Percentiles rank a stretch among this genome's conserved stretches.
These are phyloP conservation scores for Suhomyces coccinellae DNA, from an alignment of 1,139 yeast species.

Conservation along the genomic window DNA sequence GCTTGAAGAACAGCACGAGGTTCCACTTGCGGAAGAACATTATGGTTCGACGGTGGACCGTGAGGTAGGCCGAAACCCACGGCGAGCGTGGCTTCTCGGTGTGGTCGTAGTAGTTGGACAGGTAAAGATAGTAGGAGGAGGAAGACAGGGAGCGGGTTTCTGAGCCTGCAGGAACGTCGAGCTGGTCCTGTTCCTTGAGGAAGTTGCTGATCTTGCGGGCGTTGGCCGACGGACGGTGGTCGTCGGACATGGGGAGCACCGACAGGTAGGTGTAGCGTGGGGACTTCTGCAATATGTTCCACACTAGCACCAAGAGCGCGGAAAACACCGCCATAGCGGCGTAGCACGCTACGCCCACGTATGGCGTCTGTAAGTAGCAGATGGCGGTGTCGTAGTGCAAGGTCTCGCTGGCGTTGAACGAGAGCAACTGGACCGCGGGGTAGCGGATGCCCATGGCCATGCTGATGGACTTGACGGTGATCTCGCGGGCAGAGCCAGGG, in stretches of 20 bases:
- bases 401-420: constrained; percentile 27
- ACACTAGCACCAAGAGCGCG: constrained; percentile 30
- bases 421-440: constrained; percentile 55
- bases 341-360: constrained; percentile 42
- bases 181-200: constrained; percentile 19
- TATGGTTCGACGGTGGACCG: background rate
- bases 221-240: constrained; percentile 10
- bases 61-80: background rate
- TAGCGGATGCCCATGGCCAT: constrained; percentile 60
- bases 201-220: constrained; percentile 20
- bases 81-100: background rate
- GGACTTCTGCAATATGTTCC: constrained; percentile 33
- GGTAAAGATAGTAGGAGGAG: constrained; percentile 16
- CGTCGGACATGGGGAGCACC: constrained; percentile 18
- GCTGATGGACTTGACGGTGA: constrained; percentile 56
- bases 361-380: constrained; percentile 54
- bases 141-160: constrained; percentile 2
- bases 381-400: constrained; percentile 40
- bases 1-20: constrained; percentile 15
- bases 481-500: constrained; percentile 33
- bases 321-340: constrained; percentile 38
- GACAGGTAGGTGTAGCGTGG: constrained; percentile 19
- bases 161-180: constrained; percentile 10
- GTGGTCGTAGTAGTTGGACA: constrained; percentile 8
- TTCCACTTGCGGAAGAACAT: constrained; percentile 17